Percentiles rank a stretch among this genome's conserved stretches.
phyloP scores from a whole-genome alignment of 805 yeast genomes.

The Isabelozyma pseudorhagii region DNA sequence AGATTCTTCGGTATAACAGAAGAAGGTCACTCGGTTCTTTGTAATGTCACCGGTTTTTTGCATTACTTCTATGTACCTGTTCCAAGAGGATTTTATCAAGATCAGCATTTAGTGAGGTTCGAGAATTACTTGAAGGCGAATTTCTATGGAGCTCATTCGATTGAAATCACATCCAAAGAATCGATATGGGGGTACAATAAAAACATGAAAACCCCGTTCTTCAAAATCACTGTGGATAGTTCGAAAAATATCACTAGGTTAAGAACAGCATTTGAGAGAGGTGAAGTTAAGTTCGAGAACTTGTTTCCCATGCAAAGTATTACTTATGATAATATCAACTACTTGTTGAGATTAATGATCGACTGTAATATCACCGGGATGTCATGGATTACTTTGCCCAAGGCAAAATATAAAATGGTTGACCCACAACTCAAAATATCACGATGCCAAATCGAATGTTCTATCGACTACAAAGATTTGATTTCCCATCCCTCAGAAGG shows the following conservation, averaged over 20 bases:
- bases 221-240: conserved; percentile 67
- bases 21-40: conserved; percentile 83
- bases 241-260: conserved; percentile 65
- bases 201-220: conserved; percentile 70
- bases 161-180: conserved; percentile 71
- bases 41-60: conserved; percentile 83
- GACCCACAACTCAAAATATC: conserved; percentile 47
- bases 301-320: conserved; percentile 59
- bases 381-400: conserved; percentile 95
- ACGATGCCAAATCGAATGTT: conserved; percentile 82
- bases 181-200: conserved; percentile 94
- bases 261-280: conserved; percentile 80
- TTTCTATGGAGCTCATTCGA: conserved; percentile 57
- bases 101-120: conserved; percentile 49
- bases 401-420: conserved; percentile 57
- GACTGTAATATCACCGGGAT: conserved; percentile 92
- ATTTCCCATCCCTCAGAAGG: conserved; percentile 87
- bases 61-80: conserved; percentile 93
- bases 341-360: conserved; percentile 80
- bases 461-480: conserved; percentile 63
- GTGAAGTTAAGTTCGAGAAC: conserved; percentile 64
- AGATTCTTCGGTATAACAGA: conserved; percentile 91
- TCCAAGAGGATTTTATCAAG: conserved; percentile 68
- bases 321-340: conserved; percentile 89
- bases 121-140: conserved; percentile 41